Evolutionary conservation across 768 basidiomycete genomes (phyloP).

Genomic region (Auricularia auricula-judae): DNA sequence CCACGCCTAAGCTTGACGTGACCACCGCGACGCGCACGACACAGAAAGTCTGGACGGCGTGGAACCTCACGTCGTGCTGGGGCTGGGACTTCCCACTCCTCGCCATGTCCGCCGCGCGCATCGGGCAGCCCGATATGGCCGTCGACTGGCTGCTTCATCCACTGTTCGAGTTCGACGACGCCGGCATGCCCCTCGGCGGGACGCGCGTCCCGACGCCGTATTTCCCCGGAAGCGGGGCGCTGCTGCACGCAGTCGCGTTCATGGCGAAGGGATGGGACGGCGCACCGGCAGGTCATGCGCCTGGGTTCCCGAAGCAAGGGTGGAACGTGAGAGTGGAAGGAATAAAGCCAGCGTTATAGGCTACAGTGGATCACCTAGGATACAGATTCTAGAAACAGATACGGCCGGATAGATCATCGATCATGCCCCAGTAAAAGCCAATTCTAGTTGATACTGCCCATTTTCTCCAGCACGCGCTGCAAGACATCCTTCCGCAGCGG

Average conservation of each 20-base stretch:
- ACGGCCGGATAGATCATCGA: no score
- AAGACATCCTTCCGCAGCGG: neutral
- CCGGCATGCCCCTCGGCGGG: conserved; percentile 49
- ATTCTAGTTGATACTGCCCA: neutral
- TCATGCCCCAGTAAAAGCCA: no score
- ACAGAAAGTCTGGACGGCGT: conserved; percentile 40
- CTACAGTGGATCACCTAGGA: neutral
- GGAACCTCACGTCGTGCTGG: conserved; percentile 47
- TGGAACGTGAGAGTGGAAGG: conserved; percentile 30
- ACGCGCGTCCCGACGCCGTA: conserved; percentile 46
- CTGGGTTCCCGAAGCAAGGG: conserved; percentile 30
- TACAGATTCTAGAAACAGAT: no score
- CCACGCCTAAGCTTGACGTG: conserved; percentile 34
- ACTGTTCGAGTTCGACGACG: conserved; percentile 46
- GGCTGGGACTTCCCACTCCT: conserved; percentile 58
- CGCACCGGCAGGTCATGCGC: conserved; percentile 13
- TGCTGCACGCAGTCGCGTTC: conserved; percentile 44
- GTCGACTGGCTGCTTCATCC: conserved; percentile 46
- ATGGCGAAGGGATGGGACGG: conserved; percentile 53
- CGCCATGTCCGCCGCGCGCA: conserved; percentile 49
- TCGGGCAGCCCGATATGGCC: conserved; percentile 36
- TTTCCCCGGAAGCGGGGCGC: conserved; percentile 43
- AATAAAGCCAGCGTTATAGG: conserved; percentile 24
- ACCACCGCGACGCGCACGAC: conserved; percentile 37
- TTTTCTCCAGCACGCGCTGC: neutral